Evolutionary conservation across 2,329 filamentous ascomycete genomes (phyloP).

Genomic region (Fusarium burgessii): DNA sequence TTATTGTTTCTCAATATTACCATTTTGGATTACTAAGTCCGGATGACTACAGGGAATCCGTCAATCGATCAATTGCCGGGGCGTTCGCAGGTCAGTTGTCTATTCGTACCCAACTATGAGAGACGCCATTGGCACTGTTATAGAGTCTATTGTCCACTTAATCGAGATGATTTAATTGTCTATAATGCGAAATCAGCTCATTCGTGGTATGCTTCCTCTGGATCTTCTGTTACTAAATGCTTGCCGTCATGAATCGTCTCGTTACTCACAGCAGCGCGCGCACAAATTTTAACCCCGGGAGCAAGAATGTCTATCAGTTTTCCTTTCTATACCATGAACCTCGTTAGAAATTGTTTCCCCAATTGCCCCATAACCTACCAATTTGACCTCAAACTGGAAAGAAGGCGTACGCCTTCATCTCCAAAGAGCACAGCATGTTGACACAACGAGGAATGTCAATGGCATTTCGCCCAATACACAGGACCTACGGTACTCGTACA

Average conservation of each 20-base stretch:
- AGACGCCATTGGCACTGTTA: too few relatives aligned
- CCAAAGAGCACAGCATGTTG: background rate
- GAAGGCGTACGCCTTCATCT: background rate
- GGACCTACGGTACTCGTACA: slow-evolving; percentile 32
- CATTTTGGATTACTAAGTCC: too few relatives aligned
- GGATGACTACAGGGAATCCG: too few relatives aligned
- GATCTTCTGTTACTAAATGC: background rate
- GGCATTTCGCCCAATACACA: background rate
- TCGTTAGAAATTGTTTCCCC: accelerated
- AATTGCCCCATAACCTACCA: background rate
- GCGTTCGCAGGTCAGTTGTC: too few relatives aligned
- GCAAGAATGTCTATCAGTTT: background rate
- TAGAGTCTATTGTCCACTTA: too few relatives aligned
- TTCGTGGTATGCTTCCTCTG: slow-evolving; percentile 45
- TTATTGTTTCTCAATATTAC: too few relatives aligned
- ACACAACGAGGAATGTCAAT: background rate
- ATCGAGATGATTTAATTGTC: too few relatives aligned
- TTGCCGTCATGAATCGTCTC: background rate
- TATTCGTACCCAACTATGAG: too few relatives aligned
- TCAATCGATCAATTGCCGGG: too few relatives aligned
- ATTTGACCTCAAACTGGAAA: background rate
- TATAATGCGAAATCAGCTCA: too few relatives aligned
- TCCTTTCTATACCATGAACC: background rate
- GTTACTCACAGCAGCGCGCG: slow-evolving; percentile 1
- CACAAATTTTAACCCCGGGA: background rate